Percentiles rank a stretch among this genome's conserved stretches.
Evolutionary conservation across 208 protist species (phyloP).

Genomic region (Naegleria gruberi): DNA sequence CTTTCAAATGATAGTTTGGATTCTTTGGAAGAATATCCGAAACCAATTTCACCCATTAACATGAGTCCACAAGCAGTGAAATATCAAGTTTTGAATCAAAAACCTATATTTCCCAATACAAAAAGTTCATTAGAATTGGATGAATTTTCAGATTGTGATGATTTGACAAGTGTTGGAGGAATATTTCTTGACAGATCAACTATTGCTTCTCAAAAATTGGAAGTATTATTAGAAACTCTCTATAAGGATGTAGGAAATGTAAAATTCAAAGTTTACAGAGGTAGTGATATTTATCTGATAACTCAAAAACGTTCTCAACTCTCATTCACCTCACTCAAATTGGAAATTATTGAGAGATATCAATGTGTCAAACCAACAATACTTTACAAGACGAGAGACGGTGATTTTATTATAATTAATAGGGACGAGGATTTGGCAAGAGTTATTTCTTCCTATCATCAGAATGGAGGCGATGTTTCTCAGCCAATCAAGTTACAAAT

Average conservation of each 20-base stretch:
- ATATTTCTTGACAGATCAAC: neutral
- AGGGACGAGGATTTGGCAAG: neutral
- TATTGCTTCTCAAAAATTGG: neutral
- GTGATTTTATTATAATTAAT: neutral
- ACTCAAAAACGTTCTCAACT: neutral
- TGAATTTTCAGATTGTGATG: neutral
- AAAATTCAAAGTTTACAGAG: neutral
- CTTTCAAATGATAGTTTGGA: neutral
- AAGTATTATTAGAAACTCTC: neutral
- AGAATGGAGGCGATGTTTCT: neutral
- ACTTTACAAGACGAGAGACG: neutral
- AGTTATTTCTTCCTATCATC: neutral
- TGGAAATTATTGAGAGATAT: neutral
- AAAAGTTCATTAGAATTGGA: neutral
- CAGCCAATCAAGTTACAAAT: neutral
- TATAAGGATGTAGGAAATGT: neutral
- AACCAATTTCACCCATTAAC: neutral
- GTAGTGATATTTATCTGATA: neutral
- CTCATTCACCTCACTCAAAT: neutral
- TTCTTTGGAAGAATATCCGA: neutral
- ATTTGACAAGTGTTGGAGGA: neutral
- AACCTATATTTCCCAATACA: neutral
- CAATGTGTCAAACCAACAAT: neutral
- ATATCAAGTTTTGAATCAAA: neutral
- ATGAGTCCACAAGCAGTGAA: neutral